A percentile compares a stretch with the other conserved stretches of the same genome.
Evolutionary conservation across 768 basidiomycete species (phyloP).

Genomic region (Lentinula guzmanii): DNA sequence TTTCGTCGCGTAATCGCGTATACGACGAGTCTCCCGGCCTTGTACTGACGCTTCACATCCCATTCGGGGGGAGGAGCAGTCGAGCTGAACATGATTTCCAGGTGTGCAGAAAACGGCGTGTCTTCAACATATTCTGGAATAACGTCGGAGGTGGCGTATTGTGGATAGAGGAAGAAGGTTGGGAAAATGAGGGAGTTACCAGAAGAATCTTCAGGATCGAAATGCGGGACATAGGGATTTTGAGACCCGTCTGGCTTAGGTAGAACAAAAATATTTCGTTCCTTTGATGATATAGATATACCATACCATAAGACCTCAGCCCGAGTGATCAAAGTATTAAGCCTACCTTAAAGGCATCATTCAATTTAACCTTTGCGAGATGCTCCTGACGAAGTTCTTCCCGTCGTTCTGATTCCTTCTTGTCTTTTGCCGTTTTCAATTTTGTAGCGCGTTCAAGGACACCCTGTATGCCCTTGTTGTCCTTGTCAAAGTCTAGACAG

Average conservation of each 20-base stretch:
- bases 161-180: slow-evolving; percentile 90
- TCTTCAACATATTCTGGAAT: slow-evolving; percentile 83
- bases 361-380: slow-evolving; percentile 48
- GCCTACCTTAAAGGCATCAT: slow-evolving; percentile 61
- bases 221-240: slow-evolving; percentile 58
- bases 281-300: slow-evolving; percentile 33
- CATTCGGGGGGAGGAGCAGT: slow-evolving; percentile 60
- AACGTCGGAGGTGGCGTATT: slow-evolving; percentile 83
- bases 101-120: slow-evolving; percentile 73
- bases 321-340: background rate
- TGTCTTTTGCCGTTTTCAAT: slow-evolving; percentile 43
- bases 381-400: slow-evolving; percentile 44
- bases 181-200: slow-evolving; percentile 68
- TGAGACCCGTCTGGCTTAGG: slow-evolving; percentile 45
- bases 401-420: slow-evolving; percentile 41
- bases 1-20: slow-evolving; percentile 78
- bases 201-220: slow-evolving; percentile 60
- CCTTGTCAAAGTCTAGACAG: slow-evolving; percentile 54
- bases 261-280: slow-evolving; percentile 62
- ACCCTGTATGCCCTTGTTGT: slow-evolving; percentile 46
- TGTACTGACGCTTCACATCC: slow-evolving; percentile 71
- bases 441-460: slow-evolving; percentile 43
- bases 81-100: slow-evolving; percentile 81
- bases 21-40: slow-evolving; percentile 55
- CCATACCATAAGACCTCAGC: background rate